Base-by-base conservation (phyloP, 768 basidiomycete species). In the Leucocoprinus birnbaumii region DNA sequence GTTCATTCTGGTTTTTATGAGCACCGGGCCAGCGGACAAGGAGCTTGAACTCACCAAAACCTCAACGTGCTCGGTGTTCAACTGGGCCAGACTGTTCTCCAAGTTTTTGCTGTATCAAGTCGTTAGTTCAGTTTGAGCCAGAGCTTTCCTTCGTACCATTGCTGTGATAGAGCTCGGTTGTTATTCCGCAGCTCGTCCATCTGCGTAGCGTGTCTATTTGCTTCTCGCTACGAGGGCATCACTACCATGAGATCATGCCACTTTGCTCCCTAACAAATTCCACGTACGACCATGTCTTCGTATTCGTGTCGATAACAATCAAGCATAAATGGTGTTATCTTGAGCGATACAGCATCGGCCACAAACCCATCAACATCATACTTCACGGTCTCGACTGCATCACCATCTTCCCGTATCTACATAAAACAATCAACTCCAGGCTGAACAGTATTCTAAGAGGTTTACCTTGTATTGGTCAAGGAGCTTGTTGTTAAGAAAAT, bases 321-420 rank as follows among this genome's bases (percentile, higher is more conserved):
- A 38, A 98, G 77, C 92, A 95, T 94, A 71, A 98, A 95, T 0
- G 97, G 92, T 3, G 95, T 97, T 60, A 99, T 93, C 58, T 81
- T 80, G 62, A 97, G 71, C 19, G 85, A 83, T 56, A 91, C 84
- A 7, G 95, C 89, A 63, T 98, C 94, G 54, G 84, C 79, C 3
- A 98, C 88, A 68, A 98, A 95, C 42, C 86, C 84, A 61, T 95
- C 83, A 8, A 90, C 86, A 46, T 77, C 75, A 62, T 92, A 91
- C 65, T 69, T 68, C 52, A 67, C 24, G n/a, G 52, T 37, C 21
- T 51, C 54, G n/a, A 49, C 60, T 6, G 67, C 65, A 35, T 68
- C 69, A 26, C 63, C 62, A 26, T 60, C 64, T 25, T 63, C 66
- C 16, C 57, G 51, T 45, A 49, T 62, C 65, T 52, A 71, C n/a